phyloP scores from a whole-genome alignment of 768 basidiomycete species.

The Clitopilus hobsonii region DNA sequence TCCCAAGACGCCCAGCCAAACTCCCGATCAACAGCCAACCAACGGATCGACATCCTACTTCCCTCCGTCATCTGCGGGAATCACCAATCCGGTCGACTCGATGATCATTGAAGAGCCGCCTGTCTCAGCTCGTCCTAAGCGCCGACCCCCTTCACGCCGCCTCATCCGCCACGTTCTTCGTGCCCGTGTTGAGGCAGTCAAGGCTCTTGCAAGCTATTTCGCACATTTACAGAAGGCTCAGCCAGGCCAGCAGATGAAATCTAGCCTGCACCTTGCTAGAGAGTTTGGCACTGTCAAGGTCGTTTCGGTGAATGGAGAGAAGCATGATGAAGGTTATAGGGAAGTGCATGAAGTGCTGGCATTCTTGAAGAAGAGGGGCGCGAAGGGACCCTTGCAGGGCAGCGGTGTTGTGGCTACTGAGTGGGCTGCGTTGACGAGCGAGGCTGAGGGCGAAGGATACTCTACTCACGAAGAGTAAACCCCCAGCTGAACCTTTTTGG shows the following conservation, averaged over 20 bases:
- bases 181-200: constrained; percentile 78
- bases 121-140: constrained; percentile 29
- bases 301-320: constrained; percentile 17
- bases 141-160: constrained; percentile 69
- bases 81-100: constrained; percentile 9
- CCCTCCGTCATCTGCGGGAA: constrained; percentile 3
- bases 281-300: constrained; percentile 37
- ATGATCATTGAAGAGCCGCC: constrained; percentile 33
- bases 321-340: constrained; percentile 47
- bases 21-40: constrained; percentile 13
- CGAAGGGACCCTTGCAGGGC: constrained; percentile 54
- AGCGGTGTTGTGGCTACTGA: constrained; percentile 48
- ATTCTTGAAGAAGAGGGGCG: constrained; percentile 69
- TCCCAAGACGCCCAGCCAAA: constrained; percentile 24
- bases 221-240: constrained; percentile 48
- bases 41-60: constrained; percentile 10
- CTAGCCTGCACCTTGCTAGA: constrained; percentile 44
- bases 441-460: constrained; percentile 50
- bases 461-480: constrained; percentile 22
- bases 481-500: background rate
- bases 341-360: constrained; percentile 65
- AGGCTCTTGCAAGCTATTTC: constrained; percentile 70
- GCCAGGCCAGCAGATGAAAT: constrained; percentile 34
- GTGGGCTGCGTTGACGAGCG: constrained; percentile 70
- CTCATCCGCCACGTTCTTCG: constrained; percentile 88